phyloP scores from a whole-genome alignment of 257 asterid genomes.

The Solanum verrucosum region DNA sequence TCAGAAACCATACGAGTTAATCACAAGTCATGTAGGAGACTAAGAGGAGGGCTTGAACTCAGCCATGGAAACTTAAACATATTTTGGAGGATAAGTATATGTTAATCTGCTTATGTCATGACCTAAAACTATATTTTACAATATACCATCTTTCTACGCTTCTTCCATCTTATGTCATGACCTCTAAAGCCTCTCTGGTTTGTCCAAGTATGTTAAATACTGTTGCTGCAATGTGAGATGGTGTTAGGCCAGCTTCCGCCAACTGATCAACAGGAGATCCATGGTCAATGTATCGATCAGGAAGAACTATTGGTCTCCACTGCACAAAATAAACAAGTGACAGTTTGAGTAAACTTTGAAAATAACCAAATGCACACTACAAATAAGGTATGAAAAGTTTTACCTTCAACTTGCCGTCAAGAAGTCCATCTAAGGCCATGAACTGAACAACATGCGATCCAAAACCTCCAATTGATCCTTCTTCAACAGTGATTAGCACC shows the following conservation, averaged over 20 bases:
- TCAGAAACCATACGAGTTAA: not conserved
- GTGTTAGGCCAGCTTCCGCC: too few species aligned
- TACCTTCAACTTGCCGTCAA: constrained; percentile 85
- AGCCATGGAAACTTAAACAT: not conserved
- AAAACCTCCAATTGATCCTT: constrained; percentile 98
- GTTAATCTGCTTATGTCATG: not conserved
- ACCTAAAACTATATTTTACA: constrained; percentile 14
- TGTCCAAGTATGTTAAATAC: constrained; percentile 53
- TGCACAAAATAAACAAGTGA: constrained; percentile 14
- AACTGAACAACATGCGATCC: constrained; percentile 95
- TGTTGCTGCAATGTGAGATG: too few species aligned
- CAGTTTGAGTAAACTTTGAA: not conserved
- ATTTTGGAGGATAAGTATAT: not conserved
- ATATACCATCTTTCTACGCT: not conserved
- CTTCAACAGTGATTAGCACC: constrained; percentile 80
- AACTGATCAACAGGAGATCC: too few species aligned
- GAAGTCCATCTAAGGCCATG: constrained; percentile 91
- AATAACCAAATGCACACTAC: not conserved
- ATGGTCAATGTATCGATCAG: constrained; percentile 86
- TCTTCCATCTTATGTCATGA: constrained; percentile 48
- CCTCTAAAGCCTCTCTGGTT: constrained; percentile 77
- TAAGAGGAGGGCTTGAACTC: not conserved
- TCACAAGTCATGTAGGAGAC: not conserved
- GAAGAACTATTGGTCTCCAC: constrained; percentile 99
- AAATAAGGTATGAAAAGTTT: not conserved